phyloP scores from a whole-genome alignment of 192 early-diverging fungal genomes.

The Coemansia sp. region DNA sequence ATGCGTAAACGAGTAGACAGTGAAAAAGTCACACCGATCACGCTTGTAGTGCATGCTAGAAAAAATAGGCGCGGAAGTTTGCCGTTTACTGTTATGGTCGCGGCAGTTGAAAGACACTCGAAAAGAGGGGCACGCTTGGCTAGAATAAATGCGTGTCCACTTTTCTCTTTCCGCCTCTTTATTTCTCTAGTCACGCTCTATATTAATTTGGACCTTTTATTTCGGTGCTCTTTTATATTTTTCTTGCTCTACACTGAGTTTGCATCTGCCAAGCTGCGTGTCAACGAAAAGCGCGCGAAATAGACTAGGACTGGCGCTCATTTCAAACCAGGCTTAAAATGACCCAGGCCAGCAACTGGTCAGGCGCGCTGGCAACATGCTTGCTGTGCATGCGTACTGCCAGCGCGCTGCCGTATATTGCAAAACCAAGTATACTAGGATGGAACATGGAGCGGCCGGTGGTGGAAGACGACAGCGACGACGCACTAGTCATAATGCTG shows the following conservation, averaged over 20 bases:
- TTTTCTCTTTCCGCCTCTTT: neutral
- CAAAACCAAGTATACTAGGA: neutral
- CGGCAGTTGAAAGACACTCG: too few relatives aligned
- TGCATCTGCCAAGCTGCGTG: neutral
- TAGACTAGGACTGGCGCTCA: neutral
- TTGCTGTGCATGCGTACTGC: neutral
- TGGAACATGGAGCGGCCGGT: slow-evolving; percentile 6
- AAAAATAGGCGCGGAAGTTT: too few relatives aligned
- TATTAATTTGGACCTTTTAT: neutral
- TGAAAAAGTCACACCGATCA: too few relatives aligned
- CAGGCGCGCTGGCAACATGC: neutral
- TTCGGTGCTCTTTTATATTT: neutral
- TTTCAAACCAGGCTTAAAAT: neutral
- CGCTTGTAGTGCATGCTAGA: too few relatives aligned
- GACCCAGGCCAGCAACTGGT: slow-evolving; percentile 1
- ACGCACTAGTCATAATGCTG: slow-evolving; percentile 33
- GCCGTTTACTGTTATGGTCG: too few relatives aligned
- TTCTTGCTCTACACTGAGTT: neutral
- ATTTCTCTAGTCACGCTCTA: neutral
- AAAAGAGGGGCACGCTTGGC: too few relatives aligned
- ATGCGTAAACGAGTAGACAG: too few relatives aligned
- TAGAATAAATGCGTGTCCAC: too few relatives aligned
- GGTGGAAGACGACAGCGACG: slow-evolving; percentile 20
- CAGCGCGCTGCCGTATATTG: slow-evolving; percentile 3
- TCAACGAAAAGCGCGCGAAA: neutral